Conservation (phyloP, 495 filamentous ascomycete species). For the Annulohypoxylon maeteangense region DNA sequence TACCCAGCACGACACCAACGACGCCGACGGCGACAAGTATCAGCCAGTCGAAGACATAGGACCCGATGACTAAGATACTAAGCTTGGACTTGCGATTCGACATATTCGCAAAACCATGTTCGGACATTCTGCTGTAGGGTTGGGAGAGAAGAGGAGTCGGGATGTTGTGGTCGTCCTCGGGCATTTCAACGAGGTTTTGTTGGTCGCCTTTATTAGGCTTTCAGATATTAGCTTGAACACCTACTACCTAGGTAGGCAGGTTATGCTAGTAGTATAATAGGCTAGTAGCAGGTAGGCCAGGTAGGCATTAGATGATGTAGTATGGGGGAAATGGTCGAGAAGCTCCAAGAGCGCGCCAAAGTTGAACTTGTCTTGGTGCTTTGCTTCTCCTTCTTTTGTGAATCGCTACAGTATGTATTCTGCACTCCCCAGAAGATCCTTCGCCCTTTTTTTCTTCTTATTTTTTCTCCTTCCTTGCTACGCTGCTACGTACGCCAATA, state of each 20-base stretch:
- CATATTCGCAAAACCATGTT: conserved; percentile 27
- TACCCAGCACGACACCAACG: conserved; percentile 58
- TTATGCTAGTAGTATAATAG: not conserved
- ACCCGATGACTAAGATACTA: conserved; percentile 49
- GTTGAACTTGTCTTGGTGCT: not conserved
- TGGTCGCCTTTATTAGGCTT: conserved; percentile 26
- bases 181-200: conserved; percentile 35
- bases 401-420: conserved; percentile 2
- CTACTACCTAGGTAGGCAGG: no score
- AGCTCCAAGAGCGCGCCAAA: conserved; percentile 1
- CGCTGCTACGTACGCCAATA: conserved; percentile 11
- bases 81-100: conserved; percentile 38
- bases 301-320: not conserved
- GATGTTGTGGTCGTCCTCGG: conserved; percentile 31
- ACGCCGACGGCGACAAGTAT: conserved; percentile 53
- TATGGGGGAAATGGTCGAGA: conserved; percentile 11
- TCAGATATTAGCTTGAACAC: not conserved
- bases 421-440: conserved; percentile 11
- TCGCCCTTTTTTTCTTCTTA: not conserved
- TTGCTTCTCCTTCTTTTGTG: not conserved
- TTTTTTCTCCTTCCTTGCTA: no score
- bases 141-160: conserved; percentile 38
- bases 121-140: conserved; percentile 47
- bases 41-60: conserved; percentile 61
- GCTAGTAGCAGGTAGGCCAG: not conserved